These are phyloP conservation scores for Teunomyces atbi DNA, from an alignment of 805 yeast genomes.

Conservation along the genomic window DNA sequence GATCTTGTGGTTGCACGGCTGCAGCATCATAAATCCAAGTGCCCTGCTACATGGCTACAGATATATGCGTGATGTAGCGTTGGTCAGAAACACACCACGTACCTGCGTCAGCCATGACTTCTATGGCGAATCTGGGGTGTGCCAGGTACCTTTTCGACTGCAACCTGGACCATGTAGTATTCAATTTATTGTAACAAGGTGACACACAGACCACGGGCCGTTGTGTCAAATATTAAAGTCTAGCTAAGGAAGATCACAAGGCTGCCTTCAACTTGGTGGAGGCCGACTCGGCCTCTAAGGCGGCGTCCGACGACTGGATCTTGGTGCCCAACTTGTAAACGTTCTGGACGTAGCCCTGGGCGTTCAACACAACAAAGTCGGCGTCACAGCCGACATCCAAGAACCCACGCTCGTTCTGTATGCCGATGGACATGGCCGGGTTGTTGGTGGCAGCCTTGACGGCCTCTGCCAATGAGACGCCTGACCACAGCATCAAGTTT, in stretches of 20 bases:
- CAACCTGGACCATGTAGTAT: too few relatives aligned
- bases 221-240: not conserved
- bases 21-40: too few relatives aligned
- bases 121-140: too few relatives aligned
- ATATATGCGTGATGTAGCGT: too few relatives aligned
- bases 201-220: too few relatives aligned
- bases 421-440: conserved; percentile 49
- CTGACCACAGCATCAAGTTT: conserved; percentile 51
- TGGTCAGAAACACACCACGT: too few relatives aligned
- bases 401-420: conserved; percentile 47
- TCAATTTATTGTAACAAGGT: too few relatives aligned
- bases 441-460: conserved; percentile 54
- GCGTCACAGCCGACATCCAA: conserved; percentile 55
- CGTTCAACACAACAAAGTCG: conserved; percentile 49
- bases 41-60: too few relatives aligned
- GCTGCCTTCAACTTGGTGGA: conserved; percentile 7
- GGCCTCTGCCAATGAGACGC: conserved; percentile 49
- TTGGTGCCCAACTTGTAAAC: conserved; percentile 52
- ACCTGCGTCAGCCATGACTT: too few relatives aligned
- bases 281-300: not conserved
- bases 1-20: too few relatives aligned
- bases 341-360: conserved; percentile 41
- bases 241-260: conserved; percentile 2
- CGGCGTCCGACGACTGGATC: conserved; percentile 12
- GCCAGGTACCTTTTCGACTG: too few relatives aligned